Base-by-base conservation (phyloP, 805 yeast species). In the Saccharomycopsis capsularis region DNA sequence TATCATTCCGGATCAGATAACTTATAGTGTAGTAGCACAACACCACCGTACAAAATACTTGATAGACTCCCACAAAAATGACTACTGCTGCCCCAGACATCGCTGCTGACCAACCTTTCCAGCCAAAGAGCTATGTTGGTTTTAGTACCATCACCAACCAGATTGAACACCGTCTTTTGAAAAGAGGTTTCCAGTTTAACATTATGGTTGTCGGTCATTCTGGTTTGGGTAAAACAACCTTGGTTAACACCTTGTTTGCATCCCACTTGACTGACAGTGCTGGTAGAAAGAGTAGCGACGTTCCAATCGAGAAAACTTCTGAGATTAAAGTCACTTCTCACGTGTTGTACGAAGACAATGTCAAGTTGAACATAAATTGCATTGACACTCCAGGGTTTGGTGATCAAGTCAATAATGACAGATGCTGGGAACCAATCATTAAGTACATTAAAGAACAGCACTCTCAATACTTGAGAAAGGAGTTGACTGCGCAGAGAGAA, bases 331-430 rank as follows among this genome's bases (percentile, higher is more conserved):
- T 82, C 24, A 73, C 81, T 25, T 66, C 76, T n/a, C 90, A 83
- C 54, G 73, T 76, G 16, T 73, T 93, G 56, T 67, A 79, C 50
- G 99, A 93, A 68, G 89, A 88, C 64, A 85, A 85, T 56, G 98
- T 93, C 50, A 80, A 82, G 54, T 78, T 93, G 63, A 83, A 83
- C 60, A 70, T 93, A 55, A 90, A 88, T 59, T 81, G 93, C 48
- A 86, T 93, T 62, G 99, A 93, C 64, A 93, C 99, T 2, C 98
- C 98, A 19, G 98, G 98, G 15, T 93, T 88, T 71, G 98, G 96
- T 36, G 99, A 93, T 72, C 96, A 86, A 68, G 85, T 93, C 57
- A 86, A 89, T 70, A 90, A 90, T 67, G 95, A 86, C 60, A 85
- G 84, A 67, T 89, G 95, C 68, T 91, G 97, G 96, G 98, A 90